Conservation (phyloP, 2,329 filamentous ascomycete species). For the Orbilia oligospora region DNA sequence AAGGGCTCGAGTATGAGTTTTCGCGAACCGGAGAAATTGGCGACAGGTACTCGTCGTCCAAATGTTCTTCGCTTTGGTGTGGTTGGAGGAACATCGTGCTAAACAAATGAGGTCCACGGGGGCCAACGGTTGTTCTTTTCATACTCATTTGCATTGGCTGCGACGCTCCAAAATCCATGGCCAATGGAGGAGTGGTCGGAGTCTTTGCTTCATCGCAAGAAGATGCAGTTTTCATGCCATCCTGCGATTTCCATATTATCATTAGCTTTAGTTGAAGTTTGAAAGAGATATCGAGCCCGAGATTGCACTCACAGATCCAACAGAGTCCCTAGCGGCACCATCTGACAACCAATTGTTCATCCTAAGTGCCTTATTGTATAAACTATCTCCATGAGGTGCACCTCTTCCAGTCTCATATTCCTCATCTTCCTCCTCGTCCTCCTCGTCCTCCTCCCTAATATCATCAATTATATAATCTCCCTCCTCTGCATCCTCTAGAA, state of each 20-base stretch:
- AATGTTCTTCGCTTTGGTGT: slow-evolving; percentile 71
- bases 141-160: slow-evolving; percentile 72
- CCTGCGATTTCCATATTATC: slow-evolving; percentile 69
- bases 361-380: slow-evolving; percentile 63
- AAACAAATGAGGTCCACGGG: slow-evolving; percentile 88
- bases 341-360: slow-evolving; percentile 64
- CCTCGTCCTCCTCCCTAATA: slow-evolving; percentile 55
- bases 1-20: slow-evolving; percentile 68
- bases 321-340: slow-evolving; percentile 62
- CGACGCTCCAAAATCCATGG: slow-evolving; percentile 66
- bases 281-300: slow-evolving; percentile 29
- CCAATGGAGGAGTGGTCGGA: slow-evolving; percentile 73
- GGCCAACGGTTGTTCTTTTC: slow-evolving; percentile 71
- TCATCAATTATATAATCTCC: slow-evolving; percentile 61
- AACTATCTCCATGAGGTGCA: slow-evolving; percentile 61
- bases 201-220: slow-evolving; percentile 88
- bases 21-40: slow-evolving; percentile 73
- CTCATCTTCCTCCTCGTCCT: slow-evolving; percentile 54
- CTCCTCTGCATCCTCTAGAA: slow-evolving; percentile 53
- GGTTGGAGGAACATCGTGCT: slow-evolving; percentile 75
- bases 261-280: slow-evolving; percentile 29
- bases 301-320: slow-evolving; percentile 62
- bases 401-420: slow-evolving; percentile 61
- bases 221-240: slow-evolving; percentile 83
- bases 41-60: slow-evolving; percentile 69